Base-by-base conservation (phyloP, 75 land plant species). In the Selaginella moellendorffii region DNA sequence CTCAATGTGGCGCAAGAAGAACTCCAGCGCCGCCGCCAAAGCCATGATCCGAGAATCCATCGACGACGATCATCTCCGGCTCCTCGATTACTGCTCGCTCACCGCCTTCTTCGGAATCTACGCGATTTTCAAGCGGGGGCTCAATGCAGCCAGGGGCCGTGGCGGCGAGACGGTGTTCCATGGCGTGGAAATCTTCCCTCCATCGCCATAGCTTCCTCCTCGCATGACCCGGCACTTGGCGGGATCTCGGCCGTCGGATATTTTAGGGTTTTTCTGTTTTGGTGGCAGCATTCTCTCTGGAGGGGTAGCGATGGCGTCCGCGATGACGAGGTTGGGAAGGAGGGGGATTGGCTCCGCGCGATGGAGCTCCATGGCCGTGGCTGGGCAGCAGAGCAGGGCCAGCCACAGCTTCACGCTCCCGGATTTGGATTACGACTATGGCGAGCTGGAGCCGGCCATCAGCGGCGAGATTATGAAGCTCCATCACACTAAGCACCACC, bases 401-500 rank as follows among this genome's bases (percentile, higher is more conserved):
- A 36, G 46, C 46, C 46, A 36, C 46, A 36, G 46, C 46, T 5
- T 36, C 10, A 36, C 5, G 46, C 63, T 84, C 31, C 84, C 84
- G 63, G 86, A 84, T 30, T 76, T 84, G n/a, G 72, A 81, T 1
- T 92, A 92, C 74, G 97, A 88, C 61, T 92, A 92, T 42, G 85
- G 85, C 36, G 96, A 81, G 0, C 79, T 92, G 54, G 96, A 88
- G 80, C 96, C 96, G 42, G 79, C 65, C 54, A 85, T 92, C 63
- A 92, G 96, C 66, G 96, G 79, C 10, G 90, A 92, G 72, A 92
- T 92, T 56, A 92, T 92, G 96, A 36, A 71, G 76, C 75, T 92
- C 18, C 97, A 92, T 58, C 97, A 92, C 76, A 82, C 83, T 76
- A 92, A 92, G 74, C 97, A 92, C 61, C 97, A 92, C 56, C 90